Evolutionary conservation across 805 yeast genomes (phyloP).

Genomic region (Wickerhamiella occidentalis): DNA sequence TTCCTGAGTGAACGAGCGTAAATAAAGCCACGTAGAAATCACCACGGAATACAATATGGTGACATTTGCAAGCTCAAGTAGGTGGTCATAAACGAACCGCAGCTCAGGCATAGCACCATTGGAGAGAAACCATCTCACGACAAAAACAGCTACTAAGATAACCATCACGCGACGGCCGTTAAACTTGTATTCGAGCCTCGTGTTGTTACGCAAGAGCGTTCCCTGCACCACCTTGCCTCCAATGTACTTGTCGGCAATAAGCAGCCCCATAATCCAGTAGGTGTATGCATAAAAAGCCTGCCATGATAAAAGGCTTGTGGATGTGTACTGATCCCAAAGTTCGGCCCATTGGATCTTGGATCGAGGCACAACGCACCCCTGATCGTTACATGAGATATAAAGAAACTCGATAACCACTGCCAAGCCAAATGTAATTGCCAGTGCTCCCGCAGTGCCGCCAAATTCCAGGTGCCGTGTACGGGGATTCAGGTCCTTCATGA

Average conservation of each 20-base stretch:
- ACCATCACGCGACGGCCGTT: conserved; percentile 57
- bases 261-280: conserved; percentile 60
- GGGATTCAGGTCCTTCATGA: conserved; percentile 41
- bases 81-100: conserved; percentile 57
- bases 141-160: conserved; percentile 31
- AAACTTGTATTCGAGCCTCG: conserved; percentile 57
- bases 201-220: conserved; percentile 62
- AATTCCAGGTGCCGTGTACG: conserved; percentile 61
- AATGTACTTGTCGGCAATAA: conserved; percentile 47
- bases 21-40: conserved; percentile 53
- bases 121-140: conserved; percentile 41
- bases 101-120: conserved; percentile 62
- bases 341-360: conserved; percentile 1
- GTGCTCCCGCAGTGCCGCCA: conserved; percentile 64
- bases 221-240: conserved; percentile 62
- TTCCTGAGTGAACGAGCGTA: conserved; percentile 47
- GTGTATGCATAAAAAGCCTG: conserved; percentile 53
- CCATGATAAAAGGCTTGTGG: conserved; percentile 19
- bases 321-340: conserved; percentile 12
- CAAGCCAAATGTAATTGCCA: conserved; percentile 49
- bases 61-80: conserved; percentile 50
- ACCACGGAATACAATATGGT: conserved; percentile 52
- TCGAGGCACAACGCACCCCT: conserved; percentile 25
- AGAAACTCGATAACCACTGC: conserved; percentile 52
- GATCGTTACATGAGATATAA: conserved; percentile 49